Evolutionary conservation across 2,329 filamentous ascomycete genomes (phyloP).

Genomic region (Aspergillus felis): DNA sequence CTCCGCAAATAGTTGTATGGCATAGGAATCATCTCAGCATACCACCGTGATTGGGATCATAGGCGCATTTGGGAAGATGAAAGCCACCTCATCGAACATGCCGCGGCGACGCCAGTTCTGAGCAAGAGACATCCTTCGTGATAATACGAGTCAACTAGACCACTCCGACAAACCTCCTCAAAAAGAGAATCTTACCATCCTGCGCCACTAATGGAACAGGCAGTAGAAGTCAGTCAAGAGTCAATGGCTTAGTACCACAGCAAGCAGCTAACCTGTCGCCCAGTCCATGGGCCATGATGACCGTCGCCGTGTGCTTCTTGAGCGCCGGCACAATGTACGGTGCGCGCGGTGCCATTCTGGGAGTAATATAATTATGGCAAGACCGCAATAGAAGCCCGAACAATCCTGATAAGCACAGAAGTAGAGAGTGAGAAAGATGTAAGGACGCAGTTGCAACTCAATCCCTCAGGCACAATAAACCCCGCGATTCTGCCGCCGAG

Average conservation of each 20-base stretch:
- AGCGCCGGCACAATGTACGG: constrained; percentile 73
- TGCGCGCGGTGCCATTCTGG: constrained; percentile 43
- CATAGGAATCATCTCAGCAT: constrained; percentile 28
- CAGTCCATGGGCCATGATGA: constrained; percentile 90
- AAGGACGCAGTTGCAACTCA: neutral
- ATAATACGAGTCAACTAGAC: constrained; percentile 1
- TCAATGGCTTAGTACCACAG: neutral
- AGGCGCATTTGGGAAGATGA: constrained; percentile 90
- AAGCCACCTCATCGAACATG: constrained; percentile 84
- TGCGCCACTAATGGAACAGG: constrained; percentile 38
- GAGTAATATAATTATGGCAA: neutral
- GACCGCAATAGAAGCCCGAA: neutral
- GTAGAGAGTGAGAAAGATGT: neutral
- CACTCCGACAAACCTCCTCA: neutral
- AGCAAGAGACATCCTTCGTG: constrained; percentile 63
- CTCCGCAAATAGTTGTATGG: neutral
- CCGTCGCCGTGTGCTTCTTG: constrained; percentile 82
- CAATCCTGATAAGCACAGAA: neutral
- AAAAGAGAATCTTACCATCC: constrained; percentile 38
- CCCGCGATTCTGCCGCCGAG: constrained; percentile 24
- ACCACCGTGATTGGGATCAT: constrained; percentile 80
- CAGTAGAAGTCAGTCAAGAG: constrained; percentile 3
- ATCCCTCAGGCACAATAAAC: constrained; percentile 2
- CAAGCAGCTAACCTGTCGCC: constrained; percentile 67
- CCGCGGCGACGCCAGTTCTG: constrained; percentile 80